A percentile compares a stretch with the other conserved stretches of the same genome.
Conservation (phyloP, 2,329 filamentous ascomycete species). For the Scedosporium apiospermum region DNA sequence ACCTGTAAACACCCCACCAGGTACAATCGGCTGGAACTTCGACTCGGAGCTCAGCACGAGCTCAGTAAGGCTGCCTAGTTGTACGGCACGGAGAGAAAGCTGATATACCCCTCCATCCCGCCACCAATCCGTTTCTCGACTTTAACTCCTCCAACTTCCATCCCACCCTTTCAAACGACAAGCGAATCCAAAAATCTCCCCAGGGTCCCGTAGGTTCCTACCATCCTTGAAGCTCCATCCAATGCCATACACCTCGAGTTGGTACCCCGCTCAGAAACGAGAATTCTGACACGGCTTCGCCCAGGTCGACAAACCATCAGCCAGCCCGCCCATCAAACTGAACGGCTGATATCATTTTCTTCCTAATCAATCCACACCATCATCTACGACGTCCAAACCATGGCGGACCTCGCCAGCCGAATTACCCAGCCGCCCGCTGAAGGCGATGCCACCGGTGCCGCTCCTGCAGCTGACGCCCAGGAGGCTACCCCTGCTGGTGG, state of each 20-base stretch:
- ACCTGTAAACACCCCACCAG: constrained; percentile 7
- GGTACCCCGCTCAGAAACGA: background rate
- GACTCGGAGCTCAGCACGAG: too few species aligned
- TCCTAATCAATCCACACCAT: background rate
- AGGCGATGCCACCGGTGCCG: constrained; percentile 12
- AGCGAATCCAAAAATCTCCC: too few species aligned
- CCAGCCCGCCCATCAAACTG: background rate
- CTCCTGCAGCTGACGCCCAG: constrained; percentile 16
- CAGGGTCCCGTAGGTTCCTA: background rate
- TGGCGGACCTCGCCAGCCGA: constrained; percentile 42
- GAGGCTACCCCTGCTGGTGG: constrained; percentile 30
- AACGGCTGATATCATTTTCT: background rate
- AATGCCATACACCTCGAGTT: background rate
- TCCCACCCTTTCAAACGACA: too few species aligned
- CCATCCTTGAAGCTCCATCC: background rate
- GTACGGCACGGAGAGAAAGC: too few species aligned
- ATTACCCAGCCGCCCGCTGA: constrained; percentile 33
- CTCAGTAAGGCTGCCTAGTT: too few species aligned
- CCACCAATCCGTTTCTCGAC: too few species aligned
- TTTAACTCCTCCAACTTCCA: too few species aligned
- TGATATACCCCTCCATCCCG: too few species aligned
- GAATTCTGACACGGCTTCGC: background rate
- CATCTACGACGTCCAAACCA: constrained; percentile 15
- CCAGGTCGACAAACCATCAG: background rate
- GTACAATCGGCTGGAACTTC: background rate